A percentile compares a stretch with the other conserved stretches of the same genome.
These are phyloP conservation scores for Tephrocybe sp. DNA, from an alignment of 768 basidiomycete species.

Conservation along the genomic window DNA sequence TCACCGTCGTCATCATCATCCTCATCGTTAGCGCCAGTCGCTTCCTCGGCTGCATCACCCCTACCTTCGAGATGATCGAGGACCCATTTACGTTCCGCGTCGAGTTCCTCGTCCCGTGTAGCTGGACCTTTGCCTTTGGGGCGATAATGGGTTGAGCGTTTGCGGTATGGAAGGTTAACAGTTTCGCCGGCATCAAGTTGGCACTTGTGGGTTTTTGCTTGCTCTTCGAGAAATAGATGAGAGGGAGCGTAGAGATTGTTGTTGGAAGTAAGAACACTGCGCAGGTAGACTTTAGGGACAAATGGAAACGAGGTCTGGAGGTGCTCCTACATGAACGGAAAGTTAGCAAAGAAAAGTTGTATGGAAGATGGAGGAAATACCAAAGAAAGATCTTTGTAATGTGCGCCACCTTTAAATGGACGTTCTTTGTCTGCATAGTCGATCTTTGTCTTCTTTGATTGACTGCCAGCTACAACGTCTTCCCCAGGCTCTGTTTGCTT, in stretches of 20 bases:
- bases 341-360: slow-evolving; percentile 1
- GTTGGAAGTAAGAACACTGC: slow-evolving; percentile 35
- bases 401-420: slow-evolving; percentile 34
- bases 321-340: slow-evolving; percentile 36
- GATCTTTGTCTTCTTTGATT: slow-evolving; percentile 40
- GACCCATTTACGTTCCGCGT: slow-evolving; percentile 46
- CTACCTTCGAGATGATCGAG: slow-evolving; percentile 24
- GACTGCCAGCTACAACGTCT: slow-evolving; percentile 21
- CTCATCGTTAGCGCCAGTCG: slow-evolving; percentile 20
- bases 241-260: slow-evolving; percentile 66
- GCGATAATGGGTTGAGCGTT: slow-evolving; percentile 27
- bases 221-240: slow-evolving; percentile 45
- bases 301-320: slow-evolving; percentile 58
- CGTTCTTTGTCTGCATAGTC: slow-evolving; percentile 58
- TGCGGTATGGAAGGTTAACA: slow-evolving; percentile 34
- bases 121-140: slow-evolving; percentile 27
- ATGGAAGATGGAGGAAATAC: slow-evolving; percentile 32
- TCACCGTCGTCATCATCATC: slow-evolving; percentile 28
- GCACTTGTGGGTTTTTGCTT: slow-evolving; percentile 29
- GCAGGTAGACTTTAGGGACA: slow-evolving; percentile 57
- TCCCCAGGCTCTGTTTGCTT: slow-evolving; percentile 33
- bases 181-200: slow-evolving; percentile 15
- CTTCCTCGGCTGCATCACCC: slow-evolving; percentile 20
- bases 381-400: slow-evolving; percentile 53
- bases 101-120: slow-evolving; percentile 43